Evolutionary conservation across 163 green algal genomes (phyloP), one percentile per base, ranked within the genome.

Genomic region (Scenedesmus sp.): DNA sequence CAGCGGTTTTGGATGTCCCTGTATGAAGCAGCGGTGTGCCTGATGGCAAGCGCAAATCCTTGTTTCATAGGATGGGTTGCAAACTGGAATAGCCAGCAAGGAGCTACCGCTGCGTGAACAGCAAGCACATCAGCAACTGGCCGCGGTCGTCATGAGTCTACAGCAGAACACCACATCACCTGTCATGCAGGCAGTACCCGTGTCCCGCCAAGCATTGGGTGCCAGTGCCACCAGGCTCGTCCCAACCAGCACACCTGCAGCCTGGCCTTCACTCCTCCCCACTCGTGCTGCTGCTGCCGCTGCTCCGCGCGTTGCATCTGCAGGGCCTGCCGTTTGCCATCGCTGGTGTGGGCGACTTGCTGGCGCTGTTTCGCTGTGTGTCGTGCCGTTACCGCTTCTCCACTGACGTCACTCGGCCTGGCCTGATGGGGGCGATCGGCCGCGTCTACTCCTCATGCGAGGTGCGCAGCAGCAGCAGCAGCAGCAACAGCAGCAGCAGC

Each of bases 281-380:
- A 0, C 51, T 42, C 33, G 59, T 87, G 24, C 70, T 40, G 24
- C 43, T 43, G 72, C 46, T 73, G 46, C 33, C 0, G 13, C 51
- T 70, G 42, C 88, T 61, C 26, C 16, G 51, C 7, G 20, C n/a
- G 80, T 84, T n/a, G 7, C 30, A 16, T 20, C 65, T 30, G 81
- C 94, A 98, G 95, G 96, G 95, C 59, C 91, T 98, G 83, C 97
- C 97, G 0, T 99, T 97, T 90, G 95, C 95, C 20, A 94, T 98
- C 43, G 95, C 95, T 30, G 97, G 97, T 16, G 91, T 97, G 43
- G 96, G 96, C 6, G 97, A 98, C 85, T 93, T 99, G 24, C 93
- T 98, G 40, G 97, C 97, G 1, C 89, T 99, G 73, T 99, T 98
- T 83, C 95, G 97, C 72, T 99, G 97, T 91, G 96, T 99, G n/a